Evolutionary conservation across 345 rosid genomes (phyloP), one percentile per base, ranked within the genome.

Genomic region (Turnera subulata): DNA sequence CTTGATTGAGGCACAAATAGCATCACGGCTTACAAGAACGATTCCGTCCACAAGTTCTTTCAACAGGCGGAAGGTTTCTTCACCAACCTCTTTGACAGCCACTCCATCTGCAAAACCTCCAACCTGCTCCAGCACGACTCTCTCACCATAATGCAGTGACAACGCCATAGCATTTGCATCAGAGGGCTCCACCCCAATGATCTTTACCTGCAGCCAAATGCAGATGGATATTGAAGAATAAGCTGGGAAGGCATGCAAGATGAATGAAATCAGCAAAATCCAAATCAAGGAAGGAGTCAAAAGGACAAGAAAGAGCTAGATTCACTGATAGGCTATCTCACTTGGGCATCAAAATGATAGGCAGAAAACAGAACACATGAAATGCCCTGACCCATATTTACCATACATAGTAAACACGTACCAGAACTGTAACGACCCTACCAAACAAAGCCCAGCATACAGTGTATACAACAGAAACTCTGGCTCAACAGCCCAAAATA

Each of bases 61-160:
- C 75, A 91, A 78, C 46, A 93, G 47, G 17, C 86, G 81, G 60
- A 93, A 93, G 53, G 96, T 87, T 73, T 93, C 97, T 67, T 80
- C 91, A 5, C 99, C 99, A 64, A 93, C 97, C 67, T 76, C 94
- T 80, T 89, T 93, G 66, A 86, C 97, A 58, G 99, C 99, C 44
- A 93, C 99, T 65, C 99, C 99, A 76, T 93, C 99, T 23, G 97
- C 99, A 67, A 93, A 93, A 53, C 96, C 86, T 50, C 99, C 99
- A 83, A 89, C 97, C 59, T 89, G 74, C 73, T 84, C 85, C 76
- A 93, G 62, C 50, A 83, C 73, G 68, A 93, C 89, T 63, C 99
- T 85, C 70, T 93, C 86, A 29, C 89, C 96, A 69, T 84, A 88
- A 76, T 93, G 94, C 45, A 93, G 75, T 14, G 99, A 93, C 71